A percentile compares a stretch with the other conserved stretches of the same genome.
These are phyloP conservation scores for Leccinum ponderosum DNA, from an alignment of 1,284 basidiomycete species.

Conservation along the genomic window DNA sequence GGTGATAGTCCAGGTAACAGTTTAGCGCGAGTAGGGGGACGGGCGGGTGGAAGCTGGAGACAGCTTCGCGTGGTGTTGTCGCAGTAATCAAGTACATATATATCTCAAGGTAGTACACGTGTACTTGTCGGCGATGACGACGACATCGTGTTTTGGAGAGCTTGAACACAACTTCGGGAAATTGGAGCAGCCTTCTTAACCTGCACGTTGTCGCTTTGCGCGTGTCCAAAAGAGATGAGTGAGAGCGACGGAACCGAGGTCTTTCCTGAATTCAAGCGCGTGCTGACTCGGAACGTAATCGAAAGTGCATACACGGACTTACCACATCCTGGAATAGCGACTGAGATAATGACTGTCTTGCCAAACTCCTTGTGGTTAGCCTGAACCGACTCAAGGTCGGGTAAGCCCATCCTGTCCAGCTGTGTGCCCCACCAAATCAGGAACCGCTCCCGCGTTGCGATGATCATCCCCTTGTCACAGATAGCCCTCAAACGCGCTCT, in stretches of 20 bases:
- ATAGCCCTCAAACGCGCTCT: constrained; percentile 64
- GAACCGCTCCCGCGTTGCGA: constrained; percentile 82
- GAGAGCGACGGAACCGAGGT: constrained; percentile 81
- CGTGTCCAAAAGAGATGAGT: constrained; percentile 83
- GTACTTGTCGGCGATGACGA: constrained; percentile 92
- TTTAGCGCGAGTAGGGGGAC: constrained; percentile 78
- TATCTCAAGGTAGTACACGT: constrained; percentile 19
- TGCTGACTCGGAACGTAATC: not conserved
- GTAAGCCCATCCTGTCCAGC: constrained; percentile 41
- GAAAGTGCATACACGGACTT: not conserved
- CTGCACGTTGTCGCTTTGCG: constrained; percentile 89
- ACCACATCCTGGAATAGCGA: constrained; percentile 92
- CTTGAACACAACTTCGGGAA: constrained; percentile 73
- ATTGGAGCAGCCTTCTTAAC: constrained; percentile 74
- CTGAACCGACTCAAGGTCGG: constrained; percentile 18
- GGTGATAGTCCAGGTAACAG: constrained; percentile 20
- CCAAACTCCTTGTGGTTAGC: constrained; percentile 36
- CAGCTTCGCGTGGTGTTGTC: constrained; percentile 29
- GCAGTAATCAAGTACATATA: not conserved
- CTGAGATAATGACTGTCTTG: constrained; percentile 85
- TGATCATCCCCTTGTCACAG: constrained; percentile 82
- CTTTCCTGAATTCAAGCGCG: constrained; percentile 45
- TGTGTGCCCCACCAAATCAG: constrained; percentile 63
- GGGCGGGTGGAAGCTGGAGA: constrained; percentile 43
- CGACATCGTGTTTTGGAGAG: constrained; percentile 67